phyloP scores from a whole-genome alignment of 805 yeast species.

The Scheffersomyces stipitis region DNA sequence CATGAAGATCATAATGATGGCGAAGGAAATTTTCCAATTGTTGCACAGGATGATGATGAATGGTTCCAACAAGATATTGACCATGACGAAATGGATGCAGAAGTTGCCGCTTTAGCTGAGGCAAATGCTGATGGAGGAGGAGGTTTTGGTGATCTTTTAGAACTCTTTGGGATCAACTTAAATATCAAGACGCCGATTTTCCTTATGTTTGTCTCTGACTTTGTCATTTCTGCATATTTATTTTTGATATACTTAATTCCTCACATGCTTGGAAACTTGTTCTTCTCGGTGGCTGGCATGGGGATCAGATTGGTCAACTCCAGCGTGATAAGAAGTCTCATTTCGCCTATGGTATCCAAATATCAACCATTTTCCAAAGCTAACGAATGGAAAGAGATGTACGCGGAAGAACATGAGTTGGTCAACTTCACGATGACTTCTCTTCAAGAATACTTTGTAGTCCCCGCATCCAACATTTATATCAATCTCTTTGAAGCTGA shows the following conservation, averaged over 20 bases:
- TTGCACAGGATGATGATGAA: background rate
- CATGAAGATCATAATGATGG: background rate
- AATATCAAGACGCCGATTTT: slow-evolving; percentile 36
- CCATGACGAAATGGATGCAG: slow-evolving; percentile 11
- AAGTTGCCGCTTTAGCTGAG: slow-evolving; percentile 10
- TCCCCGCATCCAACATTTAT: slow-evolving; percentile 18
- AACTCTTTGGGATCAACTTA: slow-evolving; percentile 34
- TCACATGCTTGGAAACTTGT: slow-evolving; percentile 41
- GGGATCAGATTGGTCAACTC: background rate
- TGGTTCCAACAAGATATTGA: slow-evolving; percentile 3
- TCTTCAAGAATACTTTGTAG: slow-evolving; percentile 11
- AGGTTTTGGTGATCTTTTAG: slow-evolving; percentile 29
- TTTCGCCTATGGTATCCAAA: background rate
- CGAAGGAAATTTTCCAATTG: background rate
- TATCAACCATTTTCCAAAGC: background rate
- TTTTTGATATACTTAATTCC: slow-evolving; percentile 49
- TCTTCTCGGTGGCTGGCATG: slow-evolving; percentile 14
- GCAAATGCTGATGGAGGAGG: slow-evolving; percentile 13
- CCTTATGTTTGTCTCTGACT: slow-evolving; percentile 31
- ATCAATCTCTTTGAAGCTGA: slow-evolving; percentile 16
- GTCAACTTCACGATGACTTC: slow-evolving; percentile 11
- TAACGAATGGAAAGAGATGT: background rate
- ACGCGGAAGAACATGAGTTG: slow-evolving; percentile 9
- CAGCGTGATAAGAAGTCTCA: background rate
- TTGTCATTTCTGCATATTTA: slow-evolving; percentile 35